Conservation (phyloP, 768 basidiomycete species). For the Suillus ampliporus region DNA sequence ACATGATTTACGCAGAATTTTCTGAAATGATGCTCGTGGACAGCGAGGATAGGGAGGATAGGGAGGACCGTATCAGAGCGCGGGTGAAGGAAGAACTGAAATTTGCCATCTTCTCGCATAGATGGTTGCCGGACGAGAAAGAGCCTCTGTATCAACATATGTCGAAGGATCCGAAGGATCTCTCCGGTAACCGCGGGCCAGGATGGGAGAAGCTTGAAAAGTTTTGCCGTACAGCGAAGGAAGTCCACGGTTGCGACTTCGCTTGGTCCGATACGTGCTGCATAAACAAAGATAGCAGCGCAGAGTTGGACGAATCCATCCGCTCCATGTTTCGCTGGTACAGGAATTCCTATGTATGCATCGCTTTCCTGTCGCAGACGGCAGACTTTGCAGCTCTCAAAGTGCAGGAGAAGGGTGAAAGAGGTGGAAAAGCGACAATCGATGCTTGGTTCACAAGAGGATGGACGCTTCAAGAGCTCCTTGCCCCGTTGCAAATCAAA, state of each 20-base stretch:
- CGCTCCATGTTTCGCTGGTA: conserved; percentile 30
- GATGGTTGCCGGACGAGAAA: conserved; percentile 2
- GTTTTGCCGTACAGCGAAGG: conserved; percentile 10
- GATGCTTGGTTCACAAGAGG: conserved; percentile 24
- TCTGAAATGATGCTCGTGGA: not conserved
- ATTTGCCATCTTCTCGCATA: conserved; percentile 15
- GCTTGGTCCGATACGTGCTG: conserved; percentile 25
- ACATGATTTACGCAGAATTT: not conserved
- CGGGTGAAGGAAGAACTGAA: conserved; percentile 5
- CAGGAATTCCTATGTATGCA: conserved; percentile 19
- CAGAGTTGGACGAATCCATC: conserved; percentile 26
- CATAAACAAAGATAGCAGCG: conserved; percentile 24
- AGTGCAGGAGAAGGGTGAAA: not conserved
- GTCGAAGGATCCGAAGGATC: not conserved
- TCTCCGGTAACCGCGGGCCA: not conserved
- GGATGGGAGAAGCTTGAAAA: conserved; percentile 9
- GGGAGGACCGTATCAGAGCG: not conserved
- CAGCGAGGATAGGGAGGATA: conserved; percentile 8
- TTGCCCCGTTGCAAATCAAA: conserved; percentile 22
- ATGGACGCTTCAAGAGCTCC: conserved; percentile 21
- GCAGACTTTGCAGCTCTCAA: conserved; percentile 1
- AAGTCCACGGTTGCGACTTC: conserved; percentile 2
- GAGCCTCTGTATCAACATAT: conserved; percentile 4
- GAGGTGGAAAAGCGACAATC: not conserved
- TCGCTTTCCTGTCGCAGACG: conserved; percentile 16